Conservation (phyloP, 345 rosid species). For the Acer yangbiense region DNA sequence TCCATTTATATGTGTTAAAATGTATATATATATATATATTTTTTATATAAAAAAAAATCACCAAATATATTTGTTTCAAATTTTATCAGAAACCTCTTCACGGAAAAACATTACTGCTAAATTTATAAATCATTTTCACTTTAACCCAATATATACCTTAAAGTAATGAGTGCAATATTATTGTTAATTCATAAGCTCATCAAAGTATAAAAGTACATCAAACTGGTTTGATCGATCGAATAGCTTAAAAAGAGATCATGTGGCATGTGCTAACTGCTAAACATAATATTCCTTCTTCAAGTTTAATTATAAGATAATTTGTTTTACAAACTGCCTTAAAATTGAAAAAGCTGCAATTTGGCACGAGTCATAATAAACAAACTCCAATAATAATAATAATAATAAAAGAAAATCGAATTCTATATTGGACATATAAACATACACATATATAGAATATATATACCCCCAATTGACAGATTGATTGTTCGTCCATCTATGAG, state of each 20-base stretch:
- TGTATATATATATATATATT: no score
- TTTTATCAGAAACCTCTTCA: background rate
- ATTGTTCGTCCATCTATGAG: slow-evolving; percentile 21
- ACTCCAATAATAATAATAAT: background rate
- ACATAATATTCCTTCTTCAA: background rate
- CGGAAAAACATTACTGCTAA: no score
- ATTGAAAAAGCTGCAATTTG: slow-evolving; percentile 21
- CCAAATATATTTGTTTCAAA: background rate
- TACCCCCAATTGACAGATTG: slow-evolving; percentile 14
- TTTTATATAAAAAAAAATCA: no score
- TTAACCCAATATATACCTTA: background rate
- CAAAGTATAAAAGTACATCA: background rate
- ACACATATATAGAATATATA: background rate
- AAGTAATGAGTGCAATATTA: background rate
- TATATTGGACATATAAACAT: background rate
- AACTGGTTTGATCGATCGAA: background rate
- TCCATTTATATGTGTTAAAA: background rate
- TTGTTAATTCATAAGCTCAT: background rate
- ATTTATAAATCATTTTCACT: no score
- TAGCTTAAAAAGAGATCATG: background rate
- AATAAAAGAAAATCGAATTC: background rate
- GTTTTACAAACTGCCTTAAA: background rate
- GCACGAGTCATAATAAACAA: slow-evolving; percentile 17
- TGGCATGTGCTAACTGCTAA: slow-evolving; percentile 4
- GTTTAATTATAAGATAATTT: background rate